Conservation (phyloP, 768 basidiomycete species). For the Psilocybe cubensis region DNA sequence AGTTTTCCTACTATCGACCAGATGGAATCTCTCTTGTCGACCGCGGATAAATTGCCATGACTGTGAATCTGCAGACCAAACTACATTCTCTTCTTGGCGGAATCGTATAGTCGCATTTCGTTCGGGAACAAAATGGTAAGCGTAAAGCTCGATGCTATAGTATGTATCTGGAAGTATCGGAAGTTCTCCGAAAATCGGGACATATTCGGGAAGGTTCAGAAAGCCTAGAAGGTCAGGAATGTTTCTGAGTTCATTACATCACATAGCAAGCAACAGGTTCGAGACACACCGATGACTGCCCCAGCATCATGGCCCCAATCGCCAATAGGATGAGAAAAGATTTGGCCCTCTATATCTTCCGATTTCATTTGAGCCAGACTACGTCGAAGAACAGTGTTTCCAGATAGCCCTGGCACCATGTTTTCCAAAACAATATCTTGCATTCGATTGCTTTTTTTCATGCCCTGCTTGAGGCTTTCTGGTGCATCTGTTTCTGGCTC, state of each 20-base stretch:
- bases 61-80: slow-evolving; percentile 39
- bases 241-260: background rate
- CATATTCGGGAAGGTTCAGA: slow-evolving; percentile 45
- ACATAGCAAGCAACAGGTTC: background rate
- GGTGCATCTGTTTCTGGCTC: slow-evolving; percentile 46
- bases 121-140: slow-evolving; percentile 51
- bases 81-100: slow-evolving; percentile 47
- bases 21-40: slow-evolving; percentile 50
- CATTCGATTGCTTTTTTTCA: slow-evolving; percentile 50
- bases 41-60: slow-evolving; percentile 55
- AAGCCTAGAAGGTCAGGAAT: slow-evolving; percentile 34
- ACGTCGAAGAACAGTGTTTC: slow-evolving; percentile 46
- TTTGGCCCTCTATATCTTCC: slow-evolving; percentile 49
- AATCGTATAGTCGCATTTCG: slow-evolving; percentile 50
- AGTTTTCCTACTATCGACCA: slow-evolving; percentile 34
- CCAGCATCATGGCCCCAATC: slow-evolving; percentile 60
- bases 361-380: slow-evolving; percentile 46
- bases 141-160: slow-evolving; percentile 58
- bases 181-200: slow-evolving; percentile 52
- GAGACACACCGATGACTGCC: slow-evolving; percentile 45
- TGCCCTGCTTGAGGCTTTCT: slow-evolving; percentile 44
- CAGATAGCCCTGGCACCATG: slow-evolving; percentile 49
- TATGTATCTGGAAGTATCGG: slow-evolving; percentile 51
- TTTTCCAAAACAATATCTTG: slow-evolving; percentile 50
- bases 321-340: slow-evolving; percentile 58